A percentile compares a stretch with the other conserved stretches of the same genome.
phyloP scores from a whole-genome alignment of 768 basidiomycete species.

The Exidia glandulosa region DNA sequence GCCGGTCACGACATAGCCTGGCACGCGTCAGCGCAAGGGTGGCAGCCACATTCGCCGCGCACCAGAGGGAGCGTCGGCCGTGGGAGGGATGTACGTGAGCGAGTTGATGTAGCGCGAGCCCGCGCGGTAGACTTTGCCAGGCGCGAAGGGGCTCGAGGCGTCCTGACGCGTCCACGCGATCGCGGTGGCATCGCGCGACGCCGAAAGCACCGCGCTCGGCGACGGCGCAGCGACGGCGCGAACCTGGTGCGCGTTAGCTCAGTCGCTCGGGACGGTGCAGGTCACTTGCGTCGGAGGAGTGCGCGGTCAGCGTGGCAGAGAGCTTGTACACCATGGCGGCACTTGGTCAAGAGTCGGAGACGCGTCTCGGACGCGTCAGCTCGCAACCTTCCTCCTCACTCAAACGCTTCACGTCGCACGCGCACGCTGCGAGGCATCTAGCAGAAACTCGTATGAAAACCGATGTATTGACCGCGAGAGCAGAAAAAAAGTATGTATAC shows the following conservation, averaged over 20 bases:
- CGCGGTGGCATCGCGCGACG: slow-evolving; percentile 84
- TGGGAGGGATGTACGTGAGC: slow-evolving; percentile 65
- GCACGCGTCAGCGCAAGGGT: not conserved
- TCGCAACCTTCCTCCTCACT: not conserved
- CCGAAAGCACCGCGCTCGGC: slow-evolving; percentile 71
- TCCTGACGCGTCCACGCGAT: slow-evolving; percentile 67
- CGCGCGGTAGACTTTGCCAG: slow-evolving; percentile 43
- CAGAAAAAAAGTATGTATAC: slow-evolving; percentile 48
- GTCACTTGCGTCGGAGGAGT: slow-evolving; percentile 61
- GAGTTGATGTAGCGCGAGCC: slow-evolving; percentile 74
- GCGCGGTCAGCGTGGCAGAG: slow-evolving; percentile 57
- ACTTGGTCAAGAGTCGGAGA: not conserved
- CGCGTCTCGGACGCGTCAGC: not conserved
- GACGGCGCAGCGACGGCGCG: slow-evolving; percentile 70
- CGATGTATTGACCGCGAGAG: not conserved
- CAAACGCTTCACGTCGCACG: not conserved
- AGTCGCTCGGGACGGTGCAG: slow-evolving; percentile 12
- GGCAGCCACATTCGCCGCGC: not conserved
- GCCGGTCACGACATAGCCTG: slow-evolving; percentile 79
- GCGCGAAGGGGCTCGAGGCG: slow-evolving; percentile 37
- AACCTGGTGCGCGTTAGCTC: slow-evolving; percentile 40
- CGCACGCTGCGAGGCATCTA: not conserved
- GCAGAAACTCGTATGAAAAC: not conserved
- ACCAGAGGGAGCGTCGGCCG: slow-evolving; percentile 43
- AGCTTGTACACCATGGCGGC: slow-evolving; percentile 59